Percentiles rank a stretch among this genome's conserved stretches.
These are phyloP conservation scores for sweet orange (Citrus sinensis) DNA, from an alignment of 345 rosid species.

Conservation along the genomic window DVS_A1.0 CM039163.1:40117001-40117500, in stretches of 20 bases:
- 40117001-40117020: not conserved
- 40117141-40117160: constrained; percentile 39
- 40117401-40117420: constrained; percentile 27
- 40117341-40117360: constrained; percentile 5
- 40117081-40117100: not conserved
- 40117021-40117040: not conserved
- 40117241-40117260: constrained; percentile 34
- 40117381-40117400: constrained; percentile 31
- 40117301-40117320: not conserved
- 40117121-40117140: constrained; percentile 25
- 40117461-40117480: not conserved
- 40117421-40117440: constrained; percentile 23
- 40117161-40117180: constrained; percentile 30
- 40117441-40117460: too few species aligned
- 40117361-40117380: constrained; percentile 24
- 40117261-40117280: not conserved
- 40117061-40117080: not conserved
- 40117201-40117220: constrained; percentile 28
- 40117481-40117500: not conserved
- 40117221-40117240: constrained; percentile 33
- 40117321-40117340: not conserved
- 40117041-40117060: not conserved
- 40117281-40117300: not conserved
- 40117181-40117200: constrained; percentile 2
- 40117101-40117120: constrained; percentile 2